phyloP scores from a whole-genome alignment of 1,284 basidiomycete species.

The Athelia psychrophila region DNA sequence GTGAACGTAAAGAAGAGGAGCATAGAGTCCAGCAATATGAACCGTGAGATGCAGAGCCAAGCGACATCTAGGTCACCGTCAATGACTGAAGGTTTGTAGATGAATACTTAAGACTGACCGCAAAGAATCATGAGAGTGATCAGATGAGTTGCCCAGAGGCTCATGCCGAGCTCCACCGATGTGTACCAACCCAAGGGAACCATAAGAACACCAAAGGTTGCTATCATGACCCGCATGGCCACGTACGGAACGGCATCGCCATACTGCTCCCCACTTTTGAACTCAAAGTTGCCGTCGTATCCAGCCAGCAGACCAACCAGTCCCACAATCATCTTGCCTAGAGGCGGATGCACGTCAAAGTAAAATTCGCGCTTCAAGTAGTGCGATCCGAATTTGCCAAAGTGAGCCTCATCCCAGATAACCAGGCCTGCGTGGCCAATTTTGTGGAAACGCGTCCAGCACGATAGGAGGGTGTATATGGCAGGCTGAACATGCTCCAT shows the following conservation, averaged over 20 bases:
- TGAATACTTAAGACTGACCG: slow-evolving; percentile 51
- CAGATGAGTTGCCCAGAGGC: slow-evolving; percentile 84
- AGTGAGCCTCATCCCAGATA: slow-evolving; percentile 99
- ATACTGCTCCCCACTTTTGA: slow-evolving; percentile 90
- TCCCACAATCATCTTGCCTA: slow-evolving; percentile 98
- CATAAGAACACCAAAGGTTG: slow-evolving; percentile 92
- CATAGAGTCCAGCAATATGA: slow-evolving; percentile 98
- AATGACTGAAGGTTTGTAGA: slow-evolving; percentile 1
- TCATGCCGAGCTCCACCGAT: slow-evolving; percentile 93
- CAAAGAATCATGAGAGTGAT: slow-evolving; percentile 93
- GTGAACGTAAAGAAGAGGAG: slow-evolving; percentile 97
- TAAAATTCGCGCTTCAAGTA: slow-evolving; percentile 97
- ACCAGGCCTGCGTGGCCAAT: slow-evolving; percentile 89
- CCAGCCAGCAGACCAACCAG: slow-evolving; percentile 89
- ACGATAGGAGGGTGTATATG: slow-evolving; percentile 89
- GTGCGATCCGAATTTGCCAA: slow-evolving; percentile 95
- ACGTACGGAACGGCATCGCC: slow-evolving; percentile 87
- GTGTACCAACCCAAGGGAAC: slow-evolving; percentile 98
- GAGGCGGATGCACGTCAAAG: slow-evolving; percentile 96
- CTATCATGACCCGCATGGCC: slow-evolving; percentile 93
- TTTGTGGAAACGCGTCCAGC: slow-evolving; percentile 92
- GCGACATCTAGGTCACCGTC: slow-evolving; percentile 73
- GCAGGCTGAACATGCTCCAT: slow-evolving; percentile 79
- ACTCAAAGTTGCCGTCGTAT: slow-evolving; percentile 91
- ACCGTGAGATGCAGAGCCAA: slow-evolving; percentile 95